Evolutionary conservation across 805 yeast genomes (phyloP), one percentile per base, ranked within the genome.

Genomic region (Saccharomycopsis olivae): DNA sequence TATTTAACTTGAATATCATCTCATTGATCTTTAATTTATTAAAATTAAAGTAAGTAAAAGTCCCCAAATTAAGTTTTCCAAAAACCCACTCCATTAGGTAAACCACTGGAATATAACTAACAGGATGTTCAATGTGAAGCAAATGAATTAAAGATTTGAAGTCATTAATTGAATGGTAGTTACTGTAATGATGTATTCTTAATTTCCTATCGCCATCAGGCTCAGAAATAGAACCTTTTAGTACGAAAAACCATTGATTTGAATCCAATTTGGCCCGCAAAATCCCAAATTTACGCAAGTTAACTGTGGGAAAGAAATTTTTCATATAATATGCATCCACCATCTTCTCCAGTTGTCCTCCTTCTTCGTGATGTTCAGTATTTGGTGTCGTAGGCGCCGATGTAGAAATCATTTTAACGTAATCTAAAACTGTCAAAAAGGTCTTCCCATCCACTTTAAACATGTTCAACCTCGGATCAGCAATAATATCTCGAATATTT

Each of bases 401-500:
- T 5, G 29, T 33, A 2, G 52, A 44, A 3, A 41, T 15, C 43
- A 62, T 55, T 49, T 65, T 71, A 11, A 69, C 63, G 46, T 61
- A 72, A 50, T 73, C 78, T 38, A 69, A 49, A 15, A 69, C 63
- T 5, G 60, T 59, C 36, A 44, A 27, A 20, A 40, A 44, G 1
- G 39, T 38, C 23, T 33, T 39, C 4, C 14, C 5, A 28, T 44
- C 47, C 14, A 38, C 29, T 36, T 54, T 60, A 20, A 53, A 51
- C 2, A 75, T 48, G 18, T 73, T 69, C 3, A 82, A 56, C 23
- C 80, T 58, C 0, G 61, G 50, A 47, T 76, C 76, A 6, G 54
- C 44, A 2, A 82, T 43, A 1, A 89, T 57, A 3, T 58, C 60
- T 28, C 58, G 53, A 15, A 84, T 64, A 47, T 83, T 83, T 2